phyloP scores from a whole-genome alignment of 306 rosid genomes.

The Acmispon strigosus region DNA sequence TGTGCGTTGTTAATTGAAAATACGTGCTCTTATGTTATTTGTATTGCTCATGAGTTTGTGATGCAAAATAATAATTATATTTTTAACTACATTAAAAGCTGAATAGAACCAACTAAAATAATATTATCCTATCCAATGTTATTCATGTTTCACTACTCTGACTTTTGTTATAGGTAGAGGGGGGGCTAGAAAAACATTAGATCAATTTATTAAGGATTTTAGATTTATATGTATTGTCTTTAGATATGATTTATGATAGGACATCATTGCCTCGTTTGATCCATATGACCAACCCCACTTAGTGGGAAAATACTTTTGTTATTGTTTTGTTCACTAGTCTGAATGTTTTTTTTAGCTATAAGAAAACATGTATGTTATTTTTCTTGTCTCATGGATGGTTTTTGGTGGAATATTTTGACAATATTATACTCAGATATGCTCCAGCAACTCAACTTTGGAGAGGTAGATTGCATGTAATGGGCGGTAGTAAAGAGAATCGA shows the following conservation, averaged over 20 bases:
- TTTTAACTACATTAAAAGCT: neutral
- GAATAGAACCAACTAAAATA: neutral
- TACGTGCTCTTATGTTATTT: neutral
- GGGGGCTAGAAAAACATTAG: neutral
- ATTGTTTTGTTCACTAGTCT: neutral
- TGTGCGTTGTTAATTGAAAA: neutral
- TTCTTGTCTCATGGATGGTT: neutral
- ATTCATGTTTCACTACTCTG: neutral
- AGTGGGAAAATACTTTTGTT: neutral
- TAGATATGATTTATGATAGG: neutral
- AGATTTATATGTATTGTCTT: neutral
- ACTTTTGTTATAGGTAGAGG: neutral
- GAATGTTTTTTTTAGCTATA: neutral
- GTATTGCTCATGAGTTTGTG: neutral
- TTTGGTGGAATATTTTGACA: conserved; percentile 18
- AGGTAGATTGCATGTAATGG: conserved; percentile 98
- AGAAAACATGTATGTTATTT: neutral
- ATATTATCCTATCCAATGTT: neutral
- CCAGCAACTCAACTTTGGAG: conserved; percentile 97
- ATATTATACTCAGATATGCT: conserved; percentile 61
- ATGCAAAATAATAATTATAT: neutral
- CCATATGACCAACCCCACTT: neutral
- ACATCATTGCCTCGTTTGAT: neutral
- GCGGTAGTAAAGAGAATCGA: conserved; percentile 97
- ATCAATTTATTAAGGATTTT: neutral